These are phyloP conservation scores for Fusarium acutatum DNA, from an alignment of 2,329 filamentous ascomycete species.

Conservation along the genomic window DNA sequence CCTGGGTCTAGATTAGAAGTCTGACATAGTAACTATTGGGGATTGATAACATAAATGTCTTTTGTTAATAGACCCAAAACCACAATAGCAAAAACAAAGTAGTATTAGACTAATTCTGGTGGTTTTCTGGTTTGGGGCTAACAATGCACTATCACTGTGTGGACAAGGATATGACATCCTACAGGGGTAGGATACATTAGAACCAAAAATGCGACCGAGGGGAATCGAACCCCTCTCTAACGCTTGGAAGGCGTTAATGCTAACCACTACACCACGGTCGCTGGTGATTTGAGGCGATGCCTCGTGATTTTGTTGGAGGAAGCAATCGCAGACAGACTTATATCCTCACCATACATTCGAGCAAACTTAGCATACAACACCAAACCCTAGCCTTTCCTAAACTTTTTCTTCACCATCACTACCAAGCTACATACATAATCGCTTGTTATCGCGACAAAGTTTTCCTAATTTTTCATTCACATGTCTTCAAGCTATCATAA, in stretches of 20 bases:
- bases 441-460: background rate
- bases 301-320: background rate
- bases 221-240: conserved; percentile 31
- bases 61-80: background rate
- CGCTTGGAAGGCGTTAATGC: conserved; percentile 31
- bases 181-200: background rate
- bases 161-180: background rate
- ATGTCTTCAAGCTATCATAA: background rate
- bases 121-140: background rate
- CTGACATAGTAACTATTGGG: rapidly evolving
- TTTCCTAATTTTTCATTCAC: no score
- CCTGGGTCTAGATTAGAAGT: background rate
- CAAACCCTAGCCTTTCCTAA: background rate
- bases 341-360: background rate
- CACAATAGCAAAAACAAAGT: background rate
- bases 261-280: conserved; percentile 31
- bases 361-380: background rate
- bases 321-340: rapidly evolving
- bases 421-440: background rate
- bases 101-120: no score
- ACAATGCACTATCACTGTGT: rapidly evolving
- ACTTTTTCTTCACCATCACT: background rate
- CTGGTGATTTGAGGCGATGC: background rate
- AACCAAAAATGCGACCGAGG: conserved; percentile 18
- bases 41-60: background rate